phyloP scores from a whole-genome alignment of 148 eudicot species.

The Mesembryanthemum crystallinum region DNA sequence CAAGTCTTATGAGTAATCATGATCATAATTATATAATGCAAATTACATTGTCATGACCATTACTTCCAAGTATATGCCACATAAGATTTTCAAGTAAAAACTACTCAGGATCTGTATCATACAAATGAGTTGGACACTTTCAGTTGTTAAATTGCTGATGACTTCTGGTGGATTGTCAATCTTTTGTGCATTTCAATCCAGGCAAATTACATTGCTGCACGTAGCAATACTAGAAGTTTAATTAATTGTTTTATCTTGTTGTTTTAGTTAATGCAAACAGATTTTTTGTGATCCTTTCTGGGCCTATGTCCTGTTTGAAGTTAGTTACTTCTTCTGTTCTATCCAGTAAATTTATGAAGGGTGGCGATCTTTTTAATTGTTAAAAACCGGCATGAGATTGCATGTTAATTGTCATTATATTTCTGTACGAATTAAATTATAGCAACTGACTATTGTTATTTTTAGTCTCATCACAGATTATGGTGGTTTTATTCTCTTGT shows the following conservation, averaged over 20 bases:
- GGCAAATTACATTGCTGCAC: neutral
- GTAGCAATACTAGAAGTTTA: neutral
- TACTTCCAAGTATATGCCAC: neutral
- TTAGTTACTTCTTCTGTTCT: neutral
- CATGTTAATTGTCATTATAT: conserved; percentile 9
- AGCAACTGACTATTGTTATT: conserved; percentile 31
- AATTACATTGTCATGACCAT: no score
- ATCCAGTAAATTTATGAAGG: neutral
- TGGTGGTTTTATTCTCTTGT: conserved; percentile 37
- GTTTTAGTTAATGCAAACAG: neutral
- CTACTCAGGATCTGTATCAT: neutral
- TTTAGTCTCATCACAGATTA: conserved; percentile 29
- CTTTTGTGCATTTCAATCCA: neutral
- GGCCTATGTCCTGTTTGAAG: conserved; percentile 6
- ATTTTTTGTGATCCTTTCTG: neutral
- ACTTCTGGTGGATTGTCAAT: neutral
- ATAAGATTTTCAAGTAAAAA: neutral
- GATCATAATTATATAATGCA: no score
- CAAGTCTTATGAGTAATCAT: no score
- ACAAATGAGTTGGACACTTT: neutral
- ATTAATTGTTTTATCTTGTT: neutral
- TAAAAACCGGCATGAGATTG: neutral
- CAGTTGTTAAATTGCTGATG: neutral
- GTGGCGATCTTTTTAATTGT: neutral
- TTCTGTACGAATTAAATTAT: neutral